Percentiles rank a stretch among this genome's conserved stretches.
phyloP scores from a whole-genome alignment of 164 flowering plant species.

The Paratinospora sagittata region DNA sequence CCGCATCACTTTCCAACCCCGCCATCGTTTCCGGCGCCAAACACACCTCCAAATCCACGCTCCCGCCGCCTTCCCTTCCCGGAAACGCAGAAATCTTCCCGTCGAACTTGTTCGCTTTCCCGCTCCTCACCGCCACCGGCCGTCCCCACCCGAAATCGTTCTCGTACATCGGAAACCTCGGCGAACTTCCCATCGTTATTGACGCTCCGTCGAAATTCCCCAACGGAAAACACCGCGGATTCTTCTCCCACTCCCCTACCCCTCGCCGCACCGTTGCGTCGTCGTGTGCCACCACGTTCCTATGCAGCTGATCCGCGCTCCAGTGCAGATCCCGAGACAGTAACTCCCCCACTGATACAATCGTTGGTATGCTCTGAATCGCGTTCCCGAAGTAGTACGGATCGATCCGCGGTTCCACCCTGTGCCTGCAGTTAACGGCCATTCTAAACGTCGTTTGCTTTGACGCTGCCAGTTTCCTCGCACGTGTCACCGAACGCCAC shows the following conservation, averaged over 20 bases:
- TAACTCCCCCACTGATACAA: constrained; percentile 52
- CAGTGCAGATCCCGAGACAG: constrained; percentile 40
- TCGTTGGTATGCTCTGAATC: constrained; percentile 70
- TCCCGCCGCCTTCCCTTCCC: constrained; percentile 79
- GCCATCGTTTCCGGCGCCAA: constrained; percentile 76
- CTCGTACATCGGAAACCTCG: constrained; percentile 84
- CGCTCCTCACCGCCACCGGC: constrained; percentile 76
- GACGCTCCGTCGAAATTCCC: constrained; percentile 69
- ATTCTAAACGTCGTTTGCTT: constrained; percentile 71
- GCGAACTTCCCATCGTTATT: constrained; percentile 83
- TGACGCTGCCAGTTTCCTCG: constrained; percentile 34
- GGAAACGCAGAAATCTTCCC: constrained; percentile 93
- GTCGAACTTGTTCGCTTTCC: constrained; percentile 75
- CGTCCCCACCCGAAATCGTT: constrained; percentile 92
- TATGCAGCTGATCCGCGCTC: constrained; percentile 57
- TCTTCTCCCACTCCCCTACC: constrained; percentile 61
- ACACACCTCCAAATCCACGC: constrained; percentile 79
- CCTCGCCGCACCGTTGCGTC: constrained; percentile 37
- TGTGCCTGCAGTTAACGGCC: constrained; percentile 87
- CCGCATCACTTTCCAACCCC: constrained; percentile 41
- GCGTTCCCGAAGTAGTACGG: constrained; percentile 84
- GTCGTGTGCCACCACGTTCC: constrained; percentile 47
- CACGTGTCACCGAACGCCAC: constrained; percentile 80
- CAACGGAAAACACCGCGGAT: constrained; percentile 63
- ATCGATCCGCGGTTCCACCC: constrained; percentile 57